Evolutionary conservation across 495 filamentous ascomycete species (phyloP).

Genomic region (Thermothielavioides terrestris): DNA sequence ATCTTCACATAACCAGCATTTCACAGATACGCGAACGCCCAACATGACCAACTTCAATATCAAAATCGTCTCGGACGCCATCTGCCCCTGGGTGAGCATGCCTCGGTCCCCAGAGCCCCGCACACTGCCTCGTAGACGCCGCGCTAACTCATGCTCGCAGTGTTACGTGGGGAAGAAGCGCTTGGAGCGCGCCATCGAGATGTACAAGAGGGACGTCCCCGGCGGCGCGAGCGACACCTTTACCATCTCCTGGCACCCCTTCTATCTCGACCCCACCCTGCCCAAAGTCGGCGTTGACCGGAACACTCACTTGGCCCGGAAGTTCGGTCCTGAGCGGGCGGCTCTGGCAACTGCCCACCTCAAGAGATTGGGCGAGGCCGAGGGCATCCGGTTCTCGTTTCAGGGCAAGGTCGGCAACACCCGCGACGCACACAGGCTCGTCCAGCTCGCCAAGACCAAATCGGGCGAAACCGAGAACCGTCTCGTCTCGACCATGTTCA

Average conservation of each 20-base stretch:
- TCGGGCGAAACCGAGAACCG: constrained; percentile 48
- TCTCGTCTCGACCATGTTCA: constrained; percentile 62
- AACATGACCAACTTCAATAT: constrained; percentile 71
- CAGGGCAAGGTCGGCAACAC: constrained; percentile 71
- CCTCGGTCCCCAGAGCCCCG: background rate
- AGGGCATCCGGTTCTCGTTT: constrained; percentile 66
- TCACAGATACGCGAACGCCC: background rate
- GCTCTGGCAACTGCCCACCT: constrained; percentile 51
- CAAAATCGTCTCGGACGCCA: constrained; percentile 64
- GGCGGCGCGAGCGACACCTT: constrained; percentile 57
- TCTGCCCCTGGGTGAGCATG: constrained; percentile 62
- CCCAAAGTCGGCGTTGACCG: constrained; percentile 31
- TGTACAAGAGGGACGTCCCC: constrained; percentile 52
- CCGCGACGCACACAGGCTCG: constrained; percentile 63
- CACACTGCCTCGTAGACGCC: no score
- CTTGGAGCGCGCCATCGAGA: constrained; percentile 57
- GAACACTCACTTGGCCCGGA: constrained; percentile 17
- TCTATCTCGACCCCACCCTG: constrained; percentile 65
- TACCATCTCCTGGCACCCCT: constrained; percentile 63
- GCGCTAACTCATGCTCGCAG: constrained; percentile 21
- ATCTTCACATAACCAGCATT: no score
- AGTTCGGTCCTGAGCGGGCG: constrained; percentile 45
- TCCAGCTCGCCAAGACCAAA: constrained; percentile 59
- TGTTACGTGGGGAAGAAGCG: constrained; percentile 80
- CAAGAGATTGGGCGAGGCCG: constrained; percentile 45